Evolutionary conservation across 83 land plant genomes (phyloP).

Genomic region (Thuja plicata): DNA sequence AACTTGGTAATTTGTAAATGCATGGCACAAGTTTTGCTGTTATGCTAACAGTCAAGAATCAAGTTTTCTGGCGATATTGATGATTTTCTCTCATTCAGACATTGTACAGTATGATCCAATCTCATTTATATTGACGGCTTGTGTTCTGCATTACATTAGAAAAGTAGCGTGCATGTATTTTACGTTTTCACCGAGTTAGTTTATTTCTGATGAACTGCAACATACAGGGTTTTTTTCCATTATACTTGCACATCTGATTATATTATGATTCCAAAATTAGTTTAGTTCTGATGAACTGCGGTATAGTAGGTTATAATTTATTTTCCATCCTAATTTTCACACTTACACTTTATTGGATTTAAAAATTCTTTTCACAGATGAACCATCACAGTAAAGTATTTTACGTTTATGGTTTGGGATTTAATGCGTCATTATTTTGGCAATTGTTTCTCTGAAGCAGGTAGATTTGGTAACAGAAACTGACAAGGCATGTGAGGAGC

Average conservation of each 20-base stretch:
- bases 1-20: not conserved
- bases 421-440: not conserved
- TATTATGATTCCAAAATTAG: not conserved
- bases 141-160: not conserved
- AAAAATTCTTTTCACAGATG: not conserved
- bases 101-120: not conserved
- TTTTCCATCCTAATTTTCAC: not conserved
- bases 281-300: not conserved
- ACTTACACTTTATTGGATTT: not conserved
- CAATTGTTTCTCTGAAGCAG: slow-evolving; percentile 26
- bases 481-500: slow-evolving; percentile 88
- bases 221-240: not conserved
- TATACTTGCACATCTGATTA: not conserved
- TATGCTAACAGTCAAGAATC: not conserved
- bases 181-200: not conserved
- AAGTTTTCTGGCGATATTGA: not conserved
- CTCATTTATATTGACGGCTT: not conserved
- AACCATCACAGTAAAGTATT: not conserved
- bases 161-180: not conserved
- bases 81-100: not conserved
- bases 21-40: not conserved
- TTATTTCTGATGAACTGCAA: not conserved
- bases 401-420: not conserved
- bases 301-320: not conserved
- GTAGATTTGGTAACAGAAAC: slow-evolving; percentile 98